Conservation (phyloP, 1,139 yeast species). For the Nakaseomyces kungkrabaensis region DNA sequence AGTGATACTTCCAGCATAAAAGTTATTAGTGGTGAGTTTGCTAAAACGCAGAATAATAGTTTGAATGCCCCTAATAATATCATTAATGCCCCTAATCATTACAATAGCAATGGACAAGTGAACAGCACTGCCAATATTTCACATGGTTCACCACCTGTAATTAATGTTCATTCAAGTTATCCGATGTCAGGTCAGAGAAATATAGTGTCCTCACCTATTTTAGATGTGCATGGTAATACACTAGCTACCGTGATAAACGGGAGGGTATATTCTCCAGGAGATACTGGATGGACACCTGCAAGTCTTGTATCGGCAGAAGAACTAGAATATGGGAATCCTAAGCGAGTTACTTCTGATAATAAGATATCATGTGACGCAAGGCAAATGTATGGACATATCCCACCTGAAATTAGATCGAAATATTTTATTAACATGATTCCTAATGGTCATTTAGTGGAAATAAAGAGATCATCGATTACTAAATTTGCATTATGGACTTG, state of each 20-base stretch:
- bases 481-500: constrained; percentile 19
- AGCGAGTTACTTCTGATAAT: neutral
- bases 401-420: neutral
- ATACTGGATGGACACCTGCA: neutral
- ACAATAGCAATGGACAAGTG: too few species aligned
- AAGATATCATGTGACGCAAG: neutral
- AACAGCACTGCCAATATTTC: neutral
- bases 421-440: constrained; percentile 19
- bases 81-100: neutral
- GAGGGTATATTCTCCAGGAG: neutral
- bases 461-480: constrained; percentile 25
- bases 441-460: constrained; percentile 15
- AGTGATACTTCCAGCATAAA: neutral
- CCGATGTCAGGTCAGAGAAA: neutral
- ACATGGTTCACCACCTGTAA: neutral
- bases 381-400: neutral
- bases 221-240: neutral
- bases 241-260: neutral
- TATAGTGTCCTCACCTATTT: neutral
- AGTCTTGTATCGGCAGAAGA: neutral
- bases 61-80: neutral
- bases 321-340: neutral
- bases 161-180: neutral
- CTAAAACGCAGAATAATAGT: too few species aligned
- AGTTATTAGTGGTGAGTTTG: too few species aligned